Percentiles rank a stretch among this genome's conserved stretches.
Conservation (phyloP, 495 filamentous ascomycete species). For the Antarctomyces pellizariae region DNA sequence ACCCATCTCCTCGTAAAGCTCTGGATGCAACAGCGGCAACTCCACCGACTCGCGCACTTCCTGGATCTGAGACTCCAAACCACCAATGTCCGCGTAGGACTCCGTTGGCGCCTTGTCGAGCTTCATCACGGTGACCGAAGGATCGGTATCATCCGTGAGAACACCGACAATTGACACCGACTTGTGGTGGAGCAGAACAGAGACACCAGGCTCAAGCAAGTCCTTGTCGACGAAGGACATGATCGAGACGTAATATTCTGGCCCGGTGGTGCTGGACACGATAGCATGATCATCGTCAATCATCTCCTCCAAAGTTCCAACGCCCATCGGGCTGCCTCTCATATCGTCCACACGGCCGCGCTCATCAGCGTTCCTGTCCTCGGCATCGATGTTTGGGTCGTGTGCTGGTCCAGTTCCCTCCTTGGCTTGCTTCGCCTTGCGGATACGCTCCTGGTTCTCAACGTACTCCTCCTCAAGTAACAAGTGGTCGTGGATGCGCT, state of each 20-base stretch:
- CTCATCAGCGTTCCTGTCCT: constrained; percentile 81
- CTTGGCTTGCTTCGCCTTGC: constrained; percentile 70
- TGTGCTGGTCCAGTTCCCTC: constrained; percentile 32
- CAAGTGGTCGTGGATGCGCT: constrained; percentile 92
- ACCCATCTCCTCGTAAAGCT: constrained; percentile 99
- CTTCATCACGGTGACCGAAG: constrained; percentile 96
- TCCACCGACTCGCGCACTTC: constrained; percentile 96
- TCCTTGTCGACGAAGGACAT: constrained; percentile 99
- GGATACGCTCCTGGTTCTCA: constrained; percentile 87
- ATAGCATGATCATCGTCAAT: constrained; percentile 99
- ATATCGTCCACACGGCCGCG: constrained; percentile 93
- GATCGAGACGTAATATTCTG: constrained; percentile 98
- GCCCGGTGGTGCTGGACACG: constrained; percentile 88
- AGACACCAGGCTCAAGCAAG: constrained; percentile 85
- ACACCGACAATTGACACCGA: constrained; percentile 95
- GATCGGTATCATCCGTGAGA: constrained; percentile 88
- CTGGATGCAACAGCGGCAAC: constrained; percentile 82
- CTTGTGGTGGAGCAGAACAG: constrained; percentile 92
- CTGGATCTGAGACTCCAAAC: constrained; percentile 84
- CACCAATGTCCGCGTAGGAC: constrained; percentile 96
- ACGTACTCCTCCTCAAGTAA: constrained; percentile 96
- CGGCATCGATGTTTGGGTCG: constrained; percentile 37
- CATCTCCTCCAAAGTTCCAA: constrained; percentile 94
- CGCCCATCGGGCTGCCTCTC: constrained; percentile 95
- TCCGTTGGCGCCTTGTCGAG: constrained; percentile 97